Evolutionary conservation across 768 basidiomycete genomes (phyloP), one percentile per base, ranked within the genome.

Genomic region (Hemileccinum rubropunctum): DNA sequence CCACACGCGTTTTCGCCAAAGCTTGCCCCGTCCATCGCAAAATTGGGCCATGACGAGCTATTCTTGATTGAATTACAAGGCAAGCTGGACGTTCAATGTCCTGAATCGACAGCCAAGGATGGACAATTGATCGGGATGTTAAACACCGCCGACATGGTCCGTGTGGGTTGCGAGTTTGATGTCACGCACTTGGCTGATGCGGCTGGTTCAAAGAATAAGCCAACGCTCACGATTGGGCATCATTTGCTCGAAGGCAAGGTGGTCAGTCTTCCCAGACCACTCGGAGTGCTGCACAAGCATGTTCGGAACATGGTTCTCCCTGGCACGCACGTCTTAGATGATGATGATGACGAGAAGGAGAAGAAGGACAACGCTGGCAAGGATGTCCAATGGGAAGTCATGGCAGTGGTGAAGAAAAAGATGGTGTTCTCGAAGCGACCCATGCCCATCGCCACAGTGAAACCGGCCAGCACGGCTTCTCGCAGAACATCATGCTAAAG

Each of bases 161-260:
- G 80, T 71, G 38, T 28, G 1, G 41, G n/a, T 18, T n/a, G n/a
- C n/a, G 18, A 13, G 13, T 26, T 18, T 14, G 42, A 27, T 30
- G n/a, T 27, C 45, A 48, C 15, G 41, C 39, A 28, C 33, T 45
- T 14, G 20, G 17, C 46, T 54, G 46, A 51, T 41, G 23, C n/a
- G n/a, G n/a, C 33, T 21, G 40, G 10, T 35, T 47, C n/a, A n/a
- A n/a, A 91, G 90, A 84, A 80, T 54, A 89, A 85, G 57, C 83
- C 90, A 4, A 91, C 83, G 3, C 76, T 98, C 6, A 67, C 76
- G 47, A 88, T 98, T 51, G 94, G 94, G 12, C 85, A 95, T 68
- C 92, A 97, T 60, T 75, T 94, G 27, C 81, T 98, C 5, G 95
- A 98, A 62, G 94, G 94, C 46, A 90, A 88, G 63, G 75, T 95